Evolutionary conservation across 2,329 filamentous ascomycete genomes (phyloP).

Genomic region (Microcyclospora pomicola): DNA sequence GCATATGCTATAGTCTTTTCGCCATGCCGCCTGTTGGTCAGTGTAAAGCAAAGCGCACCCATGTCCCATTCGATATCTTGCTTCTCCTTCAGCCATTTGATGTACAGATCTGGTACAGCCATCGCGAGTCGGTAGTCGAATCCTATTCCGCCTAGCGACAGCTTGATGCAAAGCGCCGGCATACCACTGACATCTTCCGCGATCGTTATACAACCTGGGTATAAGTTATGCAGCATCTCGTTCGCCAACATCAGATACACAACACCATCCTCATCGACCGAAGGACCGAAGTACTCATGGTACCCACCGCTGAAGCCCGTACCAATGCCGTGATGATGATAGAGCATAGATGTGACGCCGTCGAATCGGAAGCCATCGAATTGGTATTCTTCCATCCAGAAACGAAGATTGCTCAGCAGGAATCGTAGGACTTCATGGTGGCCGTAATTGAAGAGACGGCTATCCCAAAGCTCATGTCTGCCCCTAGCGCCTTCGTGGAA

Average conservation of each 20-base stretch:
- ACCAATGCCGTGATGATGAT: slow-evolving; percentile 89
- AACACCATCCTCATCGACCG: slow-evolving; percentile 84
- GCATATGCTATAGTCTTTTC: slow-evolving; percentile 98
- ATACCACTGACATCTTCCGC: slow-evolving; percentile 97
- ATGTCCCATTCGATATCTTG: slow-evolving; percentile 88
- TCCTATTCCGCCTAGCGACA: slow-evolving; percentile 78
- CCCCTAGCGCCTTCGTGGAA: slow-evolving; percentile 82
- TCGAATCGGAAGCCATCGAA: slow-evolving; percentile 98
- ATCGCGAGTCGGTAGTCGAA: slow-evolving; percentile 97
- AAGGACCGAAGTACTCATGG: slow-evolving; percentile 87
- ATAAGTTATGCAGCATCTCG: slow-evolving; percentile 83
- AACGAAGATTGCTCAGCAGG: slow-evolving; percentile 82
- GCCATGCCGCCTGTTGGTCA: slow-evolving; percentile 85
- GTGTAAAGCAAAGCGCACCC: slow-evolving; percentile 65
- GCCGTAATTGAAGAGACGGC: slow-evolving; percentile 92
- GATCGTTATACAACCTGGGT: slow-evolving; percentile 77
- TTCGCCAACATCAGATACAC: slow-evolving; percentile 95
- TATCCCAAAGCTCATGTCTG: slow-evolving; percentile 88
- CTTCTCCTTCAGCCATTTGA: slow-evolving; percentile 93
- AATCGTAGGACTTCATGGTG: slow-evolving; percentile 92
- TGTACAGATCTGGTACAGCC: slow-evolving; percentile 98
- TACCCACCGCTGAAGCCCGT: slow-evolving; percentile 97
- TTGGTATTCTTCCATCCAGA: slow-evolving; percentile 97
- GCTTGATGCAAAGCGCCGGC: slow-evolving; percentile 82
- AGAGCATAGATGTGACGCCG: slow-evolving; percentile 97